Percentiles rank a stretch among this genome's conserved stretches.
phyloP scores from a whole-genome alignment of 768 basidiomycete genomes.

The Lentinula guzmanii region DNA sequence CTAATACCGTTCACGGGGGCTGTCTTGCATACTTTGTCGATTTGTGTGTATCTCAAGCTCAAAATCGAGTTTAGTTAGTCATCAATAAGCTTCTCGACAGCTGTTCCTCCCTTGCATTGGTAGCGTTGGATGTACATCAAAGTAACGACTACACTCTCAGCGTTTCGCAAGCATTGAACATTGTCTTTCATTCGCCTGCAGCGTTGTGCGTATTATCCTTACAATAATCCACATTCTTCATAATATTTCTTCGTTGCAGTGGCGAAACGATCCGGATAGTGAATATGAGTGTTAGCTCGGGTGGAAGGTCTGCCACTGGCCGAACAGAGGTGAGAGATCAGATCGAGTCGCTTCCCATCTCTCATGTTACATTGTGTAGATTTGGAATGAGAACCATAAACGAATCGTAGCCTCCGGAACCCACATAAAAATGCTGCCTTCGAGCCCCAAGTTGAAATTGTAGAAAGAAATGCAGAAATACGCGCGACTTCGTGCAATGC shows the following conservation, averaged over 20 bases:
- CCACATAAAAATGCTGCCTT: slow-evolving; percentile 26
- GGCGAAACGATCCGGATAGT: slow-evolving; percentile 25
- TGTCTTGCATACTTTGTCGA: slow-evolving; percentile 26
- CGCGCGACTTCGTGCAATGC: not conserved
- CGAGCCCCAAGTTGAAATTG: slow-evolving; percentile 7
- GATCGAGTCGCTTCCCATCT: not conserved
- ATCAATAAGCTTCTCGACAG: not conserved
- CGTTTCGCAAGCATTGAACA: slow-evolving; percentile 28
- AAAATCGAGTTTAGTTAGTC: slow-evolving; percentile 1
- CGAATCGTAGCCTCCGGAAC: slow-evolving; percentile 25
- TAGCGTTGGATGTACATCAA: not conserved
- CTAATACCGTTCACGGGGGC: slow-evolving; percentile 23
- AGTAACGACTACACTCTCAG: not conserved
- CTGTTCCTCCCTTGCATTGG: not conserved
- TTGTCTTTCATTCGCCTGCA: slow-evolving; percentile 29
- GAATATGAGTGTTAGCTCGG: slow-evolving; percentile 23
- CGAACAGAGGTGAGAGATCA: slow-evolving; percentile 23
- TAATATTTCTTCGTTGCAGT: slow-evolving; percentile 8
- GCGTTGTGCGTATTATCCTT: slow-evolving; percentile 15
- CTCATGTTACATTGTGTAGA: slow-evolving; percentile 13
- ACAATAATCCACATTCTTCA: not conserved
- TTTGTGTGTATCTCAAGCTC: slow-evolving; percentile 13
- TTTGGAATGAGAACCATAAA: slow-evolving; percentile 25
- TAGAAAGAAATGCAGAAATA: not conserved
- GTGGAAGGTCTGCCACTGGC: slow-evolving; percentile 21